Conservation (phyloP, 2,329 filamentous ascomycete species). For the Fusarium sarcochroum region DNA sequence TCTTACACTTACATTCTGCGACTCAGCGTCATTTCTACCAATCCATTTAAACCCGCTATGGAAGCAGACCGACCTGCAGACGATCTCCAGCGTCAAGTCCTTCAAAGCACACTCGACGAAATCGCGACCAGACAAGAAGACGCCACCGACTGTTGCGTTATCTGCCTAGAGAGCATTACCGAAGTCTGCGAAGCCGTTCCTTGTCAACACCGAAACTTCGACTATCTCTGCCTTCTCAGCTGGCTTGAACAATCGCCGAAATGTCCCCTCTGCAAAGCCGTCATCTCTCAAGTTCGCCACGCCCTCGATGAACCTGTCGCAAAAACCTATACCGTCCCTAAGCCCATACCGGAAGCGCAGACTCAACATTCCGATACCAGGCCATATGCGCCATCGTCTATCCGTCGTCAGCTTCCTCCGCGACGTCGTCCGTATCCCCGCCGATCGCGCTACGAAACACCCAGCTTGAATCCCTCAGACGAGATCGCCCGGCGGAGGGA, state of each 20-base stretch:
- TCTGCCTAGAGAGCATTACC: constrained; percentile 84
- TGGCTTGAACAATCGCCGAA: constrained; percentile 81
- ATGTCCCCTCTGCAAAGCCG: constrained; percentile 83
- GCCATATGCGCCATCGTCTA: constrained; percentile 9
- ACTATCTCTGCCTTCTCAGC: constrained; percentile 85
- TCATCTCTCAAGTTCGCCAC: constrained; percentile 73
- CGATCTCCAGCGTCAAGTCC: constrained; percentile 57
- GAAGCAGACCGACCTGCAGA: constrained; percentile 46
- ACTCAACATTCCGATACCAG: constrained; percentile 3
- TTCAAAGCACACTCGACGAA: constrained; percentile 62
- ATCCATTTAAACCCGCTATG: constrained; percentile 8
- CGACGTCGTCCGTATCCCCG: constrained; percentile 22
- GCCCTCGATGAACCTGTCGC: constrained; percentile 65
- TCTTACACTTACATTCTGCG: background rate
- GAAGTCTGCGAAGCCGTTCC: constrained; percentile 80
- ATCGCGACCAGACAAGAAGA: constrained; percentile 50
- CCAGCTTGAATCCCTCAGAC: constrained; percentile 19
- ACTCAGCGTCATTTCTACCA: background rate
- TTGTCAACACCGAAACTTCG: constrained; percentile 85
- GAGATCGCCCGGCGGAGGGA: constrained; percentile 69
- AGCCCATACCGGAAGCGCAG: constrained; percentile 50
- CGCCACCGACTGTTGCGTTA: constrained; percentile 75
- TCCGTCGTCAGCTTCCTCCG: constrained; percentile 7
- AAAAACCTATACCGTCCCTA: constrained; percentile 67
- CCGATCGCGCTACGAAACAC: constrained; percentile 17